Conservation (phyloP, 2,329 filamentous ascomycete species). For the Bertia moriformis region DNA sequence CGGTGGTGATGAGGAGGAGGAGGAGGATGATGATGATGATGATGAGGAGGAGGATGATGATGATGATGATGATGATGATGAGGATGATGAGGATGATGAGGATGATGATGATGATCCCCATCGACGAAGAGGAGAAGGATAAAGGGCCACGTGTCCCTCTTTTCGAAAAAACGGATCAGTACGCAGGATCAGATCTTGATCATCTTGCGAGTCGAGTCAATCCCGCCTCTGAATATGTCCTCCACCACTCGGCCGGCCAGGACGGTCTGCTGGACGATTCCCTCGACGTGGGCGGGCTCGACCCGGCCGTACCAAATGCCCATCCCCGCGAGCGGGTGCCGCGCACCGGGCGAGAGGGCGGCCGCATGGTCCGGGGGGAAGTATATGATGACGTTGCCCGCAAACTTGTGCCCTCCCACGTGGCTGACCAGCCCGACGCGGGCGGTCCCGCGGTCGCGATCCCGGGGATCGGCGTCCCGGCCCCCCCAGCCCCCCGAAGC, state of each 20-base stretch:
- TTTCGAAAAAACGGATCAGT: no score
- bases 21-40: no score
- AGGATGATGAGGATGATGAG: no score
- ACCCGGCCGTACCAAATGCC: constrained; percentile 76
- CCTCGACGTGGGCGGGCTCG: constrained; percentile 61
- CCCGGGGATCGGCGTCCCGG: constrained; percentile 5
- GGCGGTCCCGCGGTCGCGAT: constrained; percentile 22
- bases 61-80: no score
- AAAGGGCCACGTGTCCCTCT: no score
- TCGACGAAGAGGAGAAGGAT: no score
- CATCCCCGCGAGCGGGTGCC: constrained; percentile 49
- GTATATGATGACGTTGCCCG: constrained; percentile 73
- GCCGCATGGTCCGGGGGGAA: constrained; percentile 39
- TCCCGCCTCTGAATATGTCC: constrained; percentile 60
- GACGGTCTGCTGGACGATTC: constrained; percentile 59
- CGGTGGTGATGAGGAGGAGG: no score
- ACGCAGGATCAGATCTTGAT: no score
- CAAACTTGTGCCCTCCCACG: constrained; percentile 73
- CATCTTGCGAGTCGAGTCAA: constrained; percentile 38
- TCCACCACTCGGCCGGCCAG: constrained; percentile 49
- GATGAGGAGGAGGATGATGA: no score
- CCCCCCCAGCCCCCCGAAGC: no score
- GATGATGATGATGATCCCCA: no score
- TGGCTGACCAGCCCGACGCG: constrained; percentile 62
- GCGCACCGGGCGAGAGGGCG: constrained; percentile 20